These are phyloP conservation scores for Fomitopsis betulina DNA, from an alignment of 1,284 basidiomycete genomes.

Conservation along the genomic window DNA sequence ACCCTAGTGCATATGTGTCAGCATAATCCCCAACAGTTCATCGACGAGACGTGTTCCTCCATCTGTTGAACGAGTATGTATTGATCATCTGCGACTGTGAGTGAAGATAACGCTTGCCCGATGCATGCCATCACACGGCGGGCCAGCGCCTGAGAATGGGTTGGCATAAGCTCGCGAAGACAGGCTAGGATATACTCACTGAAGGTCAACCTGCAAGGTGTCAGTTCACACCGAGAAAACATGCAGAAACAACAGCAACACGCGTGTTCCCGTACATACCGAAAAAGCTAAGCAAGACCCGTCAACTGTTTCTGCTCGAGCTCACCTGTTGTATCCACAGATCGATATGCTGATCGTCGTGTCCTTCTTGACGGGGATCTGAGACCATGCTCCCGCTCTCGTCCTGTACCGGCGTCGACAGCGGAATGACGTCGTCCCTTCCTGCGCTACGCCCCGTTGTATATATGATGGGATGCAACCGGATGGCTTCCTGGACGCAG, in stretches of 20 bases:
- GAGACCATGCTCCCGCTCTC: constrained; percentile 25
- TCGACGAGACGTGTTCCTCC: constrained; percentile 40
- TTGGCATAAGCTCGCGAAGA: background rate
- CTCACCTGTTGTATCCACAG: constrained; percentile 33
- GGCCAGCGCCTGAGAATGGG: constrained; percentile 25
- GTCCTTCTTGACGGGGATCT: constrained; percentile 31
- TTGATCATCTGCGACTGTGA: background rate
- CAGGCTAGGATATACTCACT: background rate
- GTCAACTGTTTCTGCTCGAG: too few relatives aligned
- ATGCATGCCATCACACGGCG: constrained; percentile 46
- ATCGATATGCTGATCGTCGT: constrained; percentile 31
- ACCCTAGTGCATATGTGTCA: constrained; percentile 14
- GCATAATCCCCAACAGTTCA: background rate
- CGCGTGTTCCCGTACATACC: constrained; percentile 40
- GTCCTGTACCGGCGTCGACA: constrained; percentile 23
- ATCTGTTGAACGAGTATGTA: constrained; percentile 15
- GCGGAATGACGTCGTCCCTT: constrained; percentile 29
- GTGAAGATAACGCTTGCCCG: constrained; percentile 2
- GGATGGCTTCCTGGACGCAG: constrained; percentile 23
- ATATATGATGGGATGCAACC: constrained; percentile 26
- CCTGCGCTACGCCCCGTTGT: constrained; percentile 21
- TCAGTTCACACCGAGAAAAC: background rate
- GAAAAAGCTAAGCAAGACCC: background rate
- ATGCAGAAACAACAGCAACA: too few relatives aligned
- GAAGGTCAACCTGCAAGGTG: background rate